Evolutionary conservation across 225 moss, liverwort and hornwort species (phyloP).

Genomic region (Marchantia paleacea): DNA sequence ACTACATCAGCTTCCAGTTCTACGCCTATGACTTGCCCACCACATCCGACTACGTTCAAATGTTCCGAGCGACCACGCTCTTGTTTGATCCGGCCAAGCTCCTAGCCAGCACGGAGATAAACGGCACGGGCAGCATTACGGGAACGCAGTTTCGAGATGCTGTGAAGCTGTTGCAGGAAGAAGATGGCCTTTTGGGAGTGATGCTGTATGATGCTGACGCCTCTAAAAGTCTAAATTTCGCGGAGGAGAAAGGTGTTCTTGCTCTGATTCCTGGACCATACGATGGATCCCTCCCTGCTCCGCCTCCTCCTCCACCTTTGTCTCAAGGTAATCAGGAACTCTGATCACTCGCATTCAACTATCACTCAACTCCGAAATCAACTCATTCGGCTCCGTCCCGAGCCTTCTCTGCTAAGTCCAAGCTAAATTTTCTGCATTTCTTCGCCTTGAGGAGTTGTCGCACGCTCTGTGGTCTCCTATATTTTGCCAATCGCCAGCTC

Average conservation of each 20-base stretch:
- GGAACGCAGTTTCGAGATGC: constrained; percentile 25
- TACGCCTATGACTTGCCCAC: constrained; percentile 16
- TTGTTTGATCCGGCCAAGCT: constrained; percentile 30
- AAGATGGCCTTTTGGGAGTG: constrained; percentile 30
- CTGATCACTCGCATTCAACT: background rate
- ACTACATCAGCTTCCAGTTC: constrained; percentile 47
- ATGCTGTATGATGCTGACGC: constrained; percentile 36
- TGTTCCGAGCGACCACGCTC: background rate
- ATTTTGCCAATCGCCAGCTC: background rate
- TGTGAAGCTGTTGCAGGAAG: background rate
- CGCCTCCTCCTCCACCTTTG: constrained; percentile 13
- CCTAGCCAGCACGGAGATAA: constrained; percentile 28
- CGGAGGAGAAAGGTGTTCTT: constrained; percentile 26
- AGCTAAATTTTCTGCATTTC: background rate
- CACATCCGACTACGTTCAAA: constrained; percentile 11
- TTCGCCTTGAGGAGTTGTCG: background rate
- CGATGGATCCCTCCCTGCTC: background rate
- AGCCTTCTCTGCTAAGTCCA: background rate
- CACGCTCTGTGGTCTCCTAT: background rate
- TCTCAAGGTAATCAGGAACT: background rate
- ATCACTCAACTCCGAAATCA: background rate
- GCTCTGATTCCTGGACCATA: constrained; percentile 9
- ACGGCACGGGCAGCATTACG: constrained; percentile 15
- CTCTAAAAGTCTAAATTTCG: constrained; percentile 15
- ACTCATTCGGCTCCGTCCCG: background rate